phyloP scores from a whole-genome alignment of 2,329 filamentous ascomycete species.

The Xylaria multiplex region DNA sequence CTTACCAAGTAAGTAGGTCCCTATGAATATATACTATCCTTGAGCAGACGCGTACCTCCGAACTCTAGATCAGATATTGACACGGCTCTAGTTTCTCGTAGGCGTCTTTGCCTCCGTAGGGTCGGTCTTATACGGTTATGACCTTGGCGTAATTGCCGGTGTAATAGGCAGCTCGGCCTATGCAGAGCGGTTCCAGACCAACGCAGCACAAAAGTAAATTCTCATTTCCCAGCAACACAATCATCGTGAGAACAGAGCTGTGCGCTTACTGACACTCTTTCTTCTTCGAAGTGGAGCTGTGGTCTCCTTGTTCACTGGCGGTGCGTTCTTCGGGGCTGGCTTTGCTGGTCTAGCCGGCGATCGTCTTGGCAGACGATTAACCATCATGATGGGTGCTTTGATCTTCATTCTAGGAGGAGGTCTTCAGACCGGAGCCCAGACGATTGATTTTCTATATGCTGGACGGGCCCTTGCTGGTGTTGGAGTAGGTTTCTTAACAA shows the following conservation, averaged over 20 bases:
- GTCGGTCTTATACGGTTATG: slow-evolving; percentile 65
- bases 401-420: slow-evolving; percentile 78
- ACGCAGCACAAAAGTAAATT: slow-evolving; percentile 52
- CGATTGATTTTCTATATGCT: slow-evolving; percentile 70
- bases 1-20: slow-evolving; percentile 44
- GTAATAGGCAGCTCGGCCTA: slow-evolving; percentile 62
- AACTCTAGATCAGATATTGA: not conserved
- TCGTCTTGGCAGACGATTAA: slow-evolving; percentile 68
- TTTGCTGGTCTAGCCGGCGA: slow-evolving; percentile 69
- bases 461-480: slow-evolving; percentile 76
- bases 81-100: slow-evolving; percentile 57
- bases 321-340: slow-evolving; percentile 70
- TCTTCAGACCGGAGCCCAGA: slow-evolving; percentile 75
- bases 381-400: slow-evolving; percentile 76
- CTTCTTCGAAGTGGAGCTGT: slow-evolving; percentile 66
- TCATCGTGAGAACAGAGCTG: not conserved
- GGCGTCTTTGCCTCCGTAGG: slow-evolving; percentile 66
- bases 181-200: slow-evolving; percentile 53
- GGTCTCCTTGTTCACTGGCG: slow-evolving; percentile 80
- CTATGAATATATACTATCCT: not conserved
- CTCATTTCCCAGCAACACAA: not conserved
- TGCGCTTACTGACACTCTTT: slow-evolving; percentile 6
- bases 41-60: not conserved
- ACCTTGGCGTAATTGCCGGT: slow-evolving; percentile 63
- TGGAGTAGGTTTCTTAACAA: slow-evolving; percentile 60